phyloP scores from a whole-genome alignment of 1,139 yeast genomes.

The Blastobotrys elegans region DNA sequence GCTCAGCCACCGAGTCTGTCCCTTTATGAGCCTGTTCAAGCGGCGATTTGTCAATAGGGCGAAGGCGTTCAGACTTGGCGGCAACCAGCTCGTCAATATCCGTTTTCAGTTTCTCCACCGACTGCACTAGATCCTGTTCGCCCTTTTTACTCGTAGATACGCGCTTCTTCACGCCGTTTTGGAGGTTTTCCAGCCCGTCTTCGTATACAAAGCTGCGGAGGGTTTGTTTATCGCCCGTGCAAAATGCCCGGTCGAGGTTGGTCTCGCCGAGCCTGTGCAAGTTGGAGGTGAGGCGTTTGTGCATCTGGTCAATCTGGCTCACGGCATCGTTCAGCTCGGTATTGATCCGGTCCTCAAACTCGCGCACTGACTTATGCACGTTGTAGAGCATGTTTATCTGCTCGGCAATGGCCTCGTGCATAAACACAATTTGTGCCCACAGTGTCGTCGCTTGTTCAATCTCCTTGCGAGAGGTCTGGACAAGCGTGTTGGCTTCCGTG shows the following conservation, averaged over 20 bases:
- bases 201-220: constrained; percentile 45
- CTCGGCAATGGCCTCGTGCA: constrained; percentile 30
- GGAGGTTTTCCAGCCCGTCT: constrained; percentile 35
- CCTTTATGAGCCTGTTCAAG: constrained; percentile 27
- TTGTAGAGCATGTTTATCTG: constrained; percentile 27
- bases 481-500: constrained; percentile 32
- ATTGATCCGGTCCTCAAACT: constrained; percentile 15
- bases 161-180: constrained; percentile 3
- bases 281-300: constrained; percentile 32
- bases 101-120: constrained; percentile 41
- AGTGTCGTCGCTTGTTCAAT: constrained; percentile 33
- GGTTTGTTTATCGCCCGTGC: constrained; percentile 19
- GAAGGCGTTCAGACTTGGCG: constrained; percentile 12
- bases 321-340: constrained; percentile 24
- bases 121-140: constrained; percentile 20
- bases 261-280: constrained; percentile 32
- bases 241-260: constrained; percentile 30
- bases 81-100: constrained; percentile 21
- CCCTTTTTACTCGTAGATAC: not conserved
- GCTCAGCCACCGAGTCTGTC: constrained; percentile 28
- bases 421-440: constrained; percentile 35
- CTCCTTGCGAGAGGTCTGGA: constrained; percentile 26
- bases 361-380: constrained; percentile 20
- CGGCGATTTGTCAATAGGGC: constrained; percentile 12
- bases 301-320: constrained; percentile 25